These are phyloP conservation scores for Pseudocercospora musae DNA, from an alignment of 2,329 filamentous ascomycete species.

Conservation along the genomic window DNA sequence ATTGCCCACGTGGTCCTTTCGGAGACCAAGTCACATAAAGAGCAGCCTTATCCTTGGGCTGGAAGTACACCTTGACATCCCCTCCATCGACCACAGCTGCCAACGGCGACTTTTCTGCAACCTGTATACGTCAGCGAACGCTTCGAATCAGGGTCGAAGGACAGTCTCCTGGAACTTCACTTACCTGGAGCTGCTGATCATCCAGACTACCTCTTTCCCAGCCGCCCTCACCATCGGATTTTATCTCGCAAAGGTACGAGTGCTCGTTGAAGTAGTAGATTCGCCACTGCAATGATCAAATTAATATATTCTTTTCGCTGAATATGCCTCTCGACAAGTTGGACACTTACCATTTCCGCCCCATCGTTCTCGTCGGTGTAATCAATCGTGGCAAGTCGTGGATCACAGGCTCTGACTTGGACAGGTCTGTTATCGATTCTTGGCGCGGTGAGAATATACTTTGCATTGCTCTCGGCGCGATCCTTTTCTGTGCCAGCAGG, in stretches of 20 bases:
- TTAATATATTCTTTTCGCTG: not conserved
- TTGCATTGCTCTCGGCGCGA: not conserved
- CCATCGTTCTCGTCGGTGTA: not conserved
- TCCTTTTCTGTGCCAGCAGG: not conserved
- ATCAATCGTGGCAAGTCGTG: not conserved
- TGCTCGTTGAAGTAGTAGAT: constrained; percentile 2
- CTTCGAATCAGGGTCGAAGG: not conserved
- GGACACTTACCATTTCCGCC: not conserved
- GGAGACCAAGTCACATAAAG: constrained; percentile 1
- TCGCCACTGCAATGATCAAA: not conserved
- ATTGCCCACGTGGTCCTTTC: not conserved
- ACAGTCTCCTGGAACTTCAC: not conserved
- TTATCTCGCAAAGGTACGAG: not conserved
- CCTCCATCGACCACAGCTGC: not conserved
- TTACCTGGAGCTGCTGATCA: not conserved
- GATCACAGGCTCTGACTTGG: not conserved
- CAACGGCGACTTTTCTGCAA: not conserved
- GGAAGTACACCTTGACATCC: constrained; percentile 4
- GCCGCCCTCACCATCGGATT: not conserved
- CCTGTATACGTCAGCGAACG: not conserved
- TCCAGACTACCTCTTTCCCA: not conserved
- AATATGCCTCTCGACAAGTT: not conserved
- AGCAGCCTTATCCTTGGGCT: not conserved
- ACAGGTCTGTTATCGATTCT: not conserved
- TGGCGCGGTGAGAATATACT: not conserved